Percentiles rank a stretch among this genome's conserved stretches.
Evolutionary conservation across 2,329 filamentous ascomycete genomes (phyloP).

Genomic region (Escovopsis sp.): DNA sequence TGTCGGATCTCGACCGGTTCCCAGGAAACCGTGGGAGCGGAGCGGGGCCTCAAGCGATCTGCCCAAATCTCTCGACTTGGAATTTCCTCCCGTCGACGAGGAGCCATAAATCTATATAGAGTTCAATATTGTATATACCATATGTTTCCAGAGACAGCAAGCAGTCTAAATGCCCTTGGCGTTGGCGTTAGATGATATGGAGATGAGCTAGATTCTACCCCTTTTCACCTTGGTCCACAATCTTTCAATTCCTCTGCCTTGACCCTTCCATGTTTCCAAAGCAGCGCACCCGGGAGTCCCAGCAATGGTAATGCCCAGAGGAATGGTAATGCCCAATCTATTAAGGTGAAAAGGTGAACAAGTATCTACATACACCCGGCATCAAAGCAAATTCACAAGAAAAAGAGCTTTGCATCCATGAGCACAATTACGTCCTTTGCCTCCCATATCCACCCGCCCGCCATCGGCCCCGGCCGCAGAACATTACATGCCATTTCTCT

Average conservation of each 20-base stretch:
- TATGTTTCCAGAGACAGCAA: too few species aligned
- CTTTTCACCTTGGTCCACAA: too few species aligned
- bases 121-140: too few species aligned
- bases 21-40: slow-evolving; percentile 67
- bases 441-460: slow-evolving; percentile 1
- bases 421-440: slow-evolving; percentile 4
- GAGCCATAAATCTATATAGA: too few species aligned
- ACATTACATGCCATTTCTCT: slow-evolving; percentile 7
- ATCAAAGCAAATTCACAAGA: slow-evolving; percentile 5
- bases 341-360: not conserved
- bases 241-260: too few species aligned
- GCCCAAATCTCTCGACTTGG: slow-evolving; percentile 17
- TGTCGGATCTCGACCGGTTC: slow-evolving; percentile 31
- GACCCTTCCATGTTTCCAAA: too few species aligned
- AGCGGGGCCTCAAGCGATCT: too few species aligned
- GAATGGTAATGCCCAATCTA: not conserved
- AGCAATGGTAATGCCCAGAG: too few species aligned
- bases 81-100: slow-evolving; percentile 18
- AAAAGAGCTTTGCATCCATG: slow-evolving; percentile 7
- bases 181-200: too few species aligned
- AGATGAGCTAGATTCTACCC: too few species aligned
- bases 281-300: too few species aligned
- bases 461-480: slow-evolving; percentile 2
- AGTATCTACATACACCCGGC: not conserved
- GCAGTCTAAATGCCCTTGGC: too few species aligned